These are phyloP conservation scores for Dactylellina leptospora DNA, from an alignment of 2,329 filamentous ascomycete genomes.

Conservation along the genomic window DNA sequence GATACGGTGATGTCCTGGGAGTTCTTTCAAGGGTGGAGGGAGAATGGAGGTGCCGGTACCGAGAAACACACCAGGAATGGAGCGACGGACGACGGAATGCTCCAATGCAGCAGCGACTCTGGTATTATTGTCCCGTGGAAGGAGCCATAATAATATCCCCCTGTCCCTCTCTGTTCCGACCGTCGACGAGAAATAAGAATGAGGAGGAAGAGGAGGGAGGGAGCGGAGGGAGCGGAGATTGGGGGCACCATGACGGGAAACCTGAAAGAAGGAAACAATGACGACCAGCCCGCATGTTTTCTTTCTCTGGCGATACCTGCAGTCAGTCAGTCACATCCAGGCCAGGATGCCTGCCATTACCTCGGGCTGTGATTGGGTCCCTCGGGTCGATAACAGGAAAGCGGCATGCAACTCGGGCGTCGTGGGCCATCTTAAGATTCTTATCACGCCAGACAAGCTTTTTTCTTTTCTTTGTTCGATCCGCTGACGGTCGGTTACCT, in stretches of 20 bases:
- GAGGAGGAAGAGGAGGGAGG: background rate
- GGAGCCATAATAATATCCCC: too few relatives aligned
- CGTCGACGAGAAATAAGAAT: slow-evolving; percentile 9
- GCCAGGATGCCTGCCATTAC: slow-evolving; percentile 12
- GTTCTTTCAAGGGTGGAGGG: too few relatives aligned
- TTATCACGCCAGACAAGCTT: slow-evolving; percentile 36
- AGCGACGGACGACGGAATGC: slow-evolving; percentile 27
- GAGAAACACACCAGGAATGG: slow-evolving; percentile 20
- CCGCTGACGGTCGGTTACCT: too few relatives aligned
- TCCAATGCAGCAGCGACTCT: too few relatives aligned
- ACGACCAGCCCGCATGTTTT: slow-evolving; percentile 28
- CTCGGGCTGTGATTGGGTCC: slow-evolving; percentile 41
- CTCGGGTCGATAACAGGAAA: background rate
- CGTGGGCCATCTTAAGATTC: too few relatives aligned
- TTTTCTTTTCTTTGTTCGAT: too few relatives aligned
- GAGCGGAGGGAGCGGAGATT: slow-evolving; percentile 1
- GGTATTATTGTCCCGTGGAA: too few relatives aligned
- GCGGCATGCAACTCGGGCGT: too few relatives aligned
- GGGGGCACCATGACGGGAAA: slow-evolving; percentile 28
- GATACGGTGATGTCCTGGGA: too few relatives aligned
- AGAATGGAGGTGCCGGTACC: background rate
- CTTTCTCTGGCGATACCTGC: slow-evolving; percentile 10
- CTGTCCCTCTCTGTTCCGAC: background rate
- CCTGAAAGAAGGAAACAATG: slow-evolving; percentile 42
- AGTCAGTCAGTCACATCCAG: background rate